A percentile compares a stretch with the other conserved stretches of the same genome.
Conservation (phyloP, 2,329 filamentous ascomycete genomes). For the Aureobasidium melanogenum region DNA sequence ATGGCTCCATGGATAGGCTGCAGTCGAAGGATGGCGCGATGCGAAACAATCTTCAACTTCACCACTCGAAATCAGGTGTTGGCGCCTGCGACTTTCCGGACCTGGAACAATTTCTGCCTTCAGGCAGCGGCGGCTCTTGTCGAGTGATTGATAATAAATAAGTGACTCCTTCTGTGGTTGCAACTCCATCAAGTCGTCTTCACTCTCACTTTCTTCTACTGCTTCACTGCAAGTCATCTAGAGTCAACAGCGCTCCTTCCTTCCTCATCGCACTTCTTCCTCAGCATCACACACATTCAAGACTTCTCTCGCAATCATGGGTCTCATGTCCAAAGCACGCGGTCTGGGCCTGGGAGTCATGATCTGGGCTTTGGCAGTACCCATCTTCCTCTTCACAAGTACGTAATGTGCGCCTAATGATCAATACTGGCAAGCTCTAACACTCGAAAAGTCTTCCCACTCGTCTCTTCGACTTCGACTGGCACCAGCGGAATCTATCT, state of each 20-base stretch:
- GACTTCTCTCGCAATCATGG: not conserved
- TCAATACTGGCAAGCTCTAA: not conserved
- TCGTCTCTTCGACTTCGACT: constrained; percentile 9
- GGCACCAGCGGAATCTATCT: constrained; percentile 12
- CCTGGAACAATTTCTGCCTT: not conserved
- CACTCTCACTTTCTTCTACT: not conserved
- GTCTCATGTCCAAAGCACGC: constrained; percentile 5
- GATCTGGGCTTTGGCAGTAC: constrained; percentile 13
- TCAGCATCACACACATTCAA: not conserved
- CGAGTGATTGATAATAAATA: not conserved
- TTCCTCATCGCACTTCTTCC: not conserved
- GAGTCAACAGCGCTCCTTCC: not conserved
- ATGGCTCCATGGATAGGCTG: not conserved
- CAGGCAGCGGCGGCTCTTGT: not conserved
- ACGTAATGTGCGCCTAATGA: not conserved
- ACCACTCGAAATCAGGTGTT: not conserved
- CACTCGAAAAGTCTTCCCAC: constrained; percentile 10
- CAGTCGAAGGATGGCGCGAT: not conserved
- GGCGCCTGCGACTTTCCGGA: not conserved
- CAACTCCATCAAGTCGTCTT: not conserved
- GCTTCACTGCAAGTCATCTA: not conserved
- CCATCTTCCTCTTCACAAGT: constrained; percentile 16
- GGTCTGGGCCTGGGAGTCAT: constrained; percentile 8
- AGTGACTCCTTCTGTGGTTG: not conserved
- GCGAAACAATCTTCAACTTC: not conserved